Base-by-base conservation (phyloP, 1,139 yeast species). In the Yamadazyma blattariae region DNA sequence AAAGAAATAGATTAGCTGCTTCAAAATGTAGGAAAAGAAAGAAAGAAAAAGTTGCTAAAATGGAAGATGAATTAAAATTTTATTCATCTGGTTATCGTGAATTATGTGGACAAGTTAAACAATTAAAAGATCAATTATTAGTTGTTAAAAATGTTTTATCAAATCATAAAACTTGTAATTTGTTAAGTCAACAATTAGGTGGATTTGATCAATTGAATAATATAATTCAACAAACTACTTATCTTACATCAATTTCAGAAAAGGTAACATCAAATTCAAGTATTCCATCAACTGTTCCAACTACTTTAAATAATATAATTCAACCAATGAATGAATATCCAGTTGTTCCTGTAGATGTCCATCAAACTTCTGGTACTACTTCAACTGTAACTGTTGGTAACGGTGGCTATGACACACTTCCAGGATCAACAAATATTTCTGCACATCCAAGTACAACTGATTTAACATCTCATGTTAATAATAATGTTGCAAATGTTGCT, bases 11-110 rank as follows among this genome's bases (percentile, higher is more conserved):
- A 42, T 79, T 92, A 11, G 99, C 99, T 0, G 98, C 98, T 0
- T 80, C 94, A 26, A 90, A 89, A 59, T 94, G 97, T 65, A 78
- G 99, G 39, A 95, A 87, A 59, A 77, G 97, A 36, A 94, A 92
- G 71, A 92, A 94, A 64, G 90, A 87, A 55, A 83, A 86, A 70
- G 75, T 88, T 29, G 82, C 78, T 40, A 84, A 82, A 47, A 82
- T 92, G 77, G 95, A 90, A 56, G 79, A 74, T 32, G 95, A 89
- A 54, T 70, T 75, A 57, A 71, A 71, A 23, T 82, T 76, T 48
- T 87, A 80, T 56, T 74, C 87, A 15, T 59, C 72, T 11, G 94
- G 90, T 38, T 89, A 87, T 58, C 75, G 83, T 27, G 78, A 77
- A 33, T 62, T 89, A 37, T 74, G 80, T 13, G 61, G 67, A 3